These are phyloP conservation scores for Solanum chacoense DNA, from an alignment of 305 asterid genomes.

Conservation along the genomic window DNA sequence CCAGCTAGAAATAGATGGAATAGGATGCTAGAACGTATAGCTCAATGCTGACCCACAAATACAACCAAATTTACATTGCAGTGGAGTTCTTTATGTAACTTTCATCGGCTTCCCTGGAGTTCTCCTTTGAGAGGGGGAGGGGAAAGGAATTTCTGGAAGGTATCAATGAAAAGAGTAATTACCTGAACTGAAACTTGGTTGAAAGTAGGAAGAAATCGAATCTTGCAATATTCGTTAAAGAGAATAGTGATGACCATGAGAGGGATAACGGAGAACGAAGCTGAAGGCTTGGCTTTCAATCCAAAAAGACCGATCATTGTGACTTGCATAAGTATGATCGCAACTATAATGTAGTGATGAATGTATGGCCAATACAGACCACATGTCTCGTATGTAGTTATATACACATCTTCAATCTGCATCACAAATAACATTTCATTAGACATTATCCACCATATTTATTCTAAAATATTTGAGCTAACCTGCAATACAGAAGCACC, in stretches of 20 bases:
- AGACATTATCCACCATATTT: not conserved
- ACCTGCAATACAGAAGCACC: not conserved
- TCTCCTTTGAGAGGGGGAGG: not conserved
- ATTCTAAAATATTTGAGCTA: not conserved
- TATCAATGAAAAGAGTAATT: not conserved
- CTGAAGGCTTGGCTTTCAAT: slow-evolving; percentile 81
- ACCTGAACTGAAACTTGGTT: slow-evolving; percentile 68
- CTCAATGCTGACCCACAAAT: not conserved
- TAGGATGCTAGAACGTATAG: not conserved
- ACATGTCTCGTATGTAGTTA: slow-evolving; percentile 75
- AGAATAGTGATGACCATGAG: slow-evolving; percentile 57
- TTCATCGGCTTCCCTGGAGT: not conserved
- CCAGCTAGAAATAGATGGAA: not conserved
- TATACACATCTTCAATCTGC: slow-evolving; percentile 83
- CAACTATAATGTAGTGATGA: slow-evolving; percentile 64
- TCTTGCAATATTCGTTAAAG: slow-evolving; percentile 84
- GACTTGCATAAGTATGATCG: slow-evolving; percentile 71
- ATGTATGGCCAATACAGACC: slow-evolving; percentile 93
- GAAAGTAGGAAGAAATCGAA: slow-evolving; percentile 78
- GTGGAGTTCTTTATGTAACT: not conserved
- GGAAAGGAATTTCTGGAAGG: not conserved
- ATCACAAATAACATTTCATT: not conserved
- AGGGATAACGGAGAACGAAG: slow-evolving; percentile 62
- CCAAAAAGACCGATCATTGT: slow-evolving; percentile 92
- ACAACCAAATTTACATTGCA: not conserved